These are phyloP conservation scores for Debaryomycetaceae sp. DNA, from an alignment of 1,139 yeast genomes.

Conservation along the genomic window DNA sequence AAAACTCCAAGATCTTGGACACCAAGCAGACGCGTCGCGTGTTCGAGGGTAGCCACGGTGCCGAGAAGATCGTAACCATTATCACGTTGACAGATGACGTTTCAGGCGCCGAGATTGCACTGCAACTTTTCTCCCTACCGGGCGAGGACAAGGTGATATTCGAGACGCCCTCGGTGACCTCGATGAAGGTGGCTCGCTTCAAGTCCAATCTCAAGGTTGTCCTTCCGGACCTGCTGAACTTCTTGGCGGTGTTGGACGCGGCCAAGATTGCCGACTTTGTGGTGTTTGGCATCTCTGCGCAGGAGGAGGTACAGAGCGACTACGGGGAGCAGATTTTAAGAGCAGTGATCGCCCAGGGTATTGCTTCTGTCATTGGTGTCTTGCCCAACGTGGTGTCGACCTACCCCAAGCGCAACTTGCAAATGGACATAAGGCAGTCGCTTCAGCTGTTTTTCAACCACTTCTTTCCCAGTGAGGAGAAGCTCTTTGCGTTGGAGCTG, in stretches of 20 bases:
- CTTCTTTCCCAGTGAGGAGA: conserved; percentile 76
- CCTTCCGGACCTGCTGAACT: conserved; percentile 65
- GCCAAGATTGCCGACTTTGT: conserved; percentile 88
- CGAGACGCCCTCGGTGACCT: conserved; percentile 43
- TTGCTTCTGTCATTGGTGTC: conserved; percentile 76
- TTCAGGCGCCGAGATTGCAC: conserved; percentile 53
- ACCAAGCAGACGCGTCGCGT: conserved; percentile 51
- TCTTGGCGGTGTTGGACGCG: conserved; percentile 74
- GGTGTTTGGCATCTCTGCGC: conserved; percentile 79
- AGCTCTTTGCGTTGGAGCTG: conserved; percentile 66
- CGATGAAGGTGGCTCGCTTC: conserved; percentile 56
- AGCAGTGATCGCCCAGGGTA: conserved; percentile 89
- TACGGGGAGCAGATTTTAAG: conserved; percentile 88
- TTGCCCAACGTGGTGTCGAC: conserved; percentile 67
- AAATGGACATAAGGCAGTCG: conserved; percentile 73
- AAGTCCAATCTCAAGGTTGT: conserved; percentile 73
- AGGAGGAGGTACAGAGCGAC: conserved; percentile 69
- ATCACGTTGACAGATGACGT: conserved; percentile 77
- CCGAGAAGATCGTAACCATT: conserved; percentile 77
- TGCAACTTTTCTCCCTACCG: conserved; percentile 40
- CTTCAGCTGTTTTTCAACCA: conserved; percentile 78
- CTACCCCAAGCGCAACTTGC: conserved; percentile 73
- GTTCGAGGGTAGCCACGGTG: conserved; percentile 77
- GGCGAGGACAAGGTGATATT: conserved; percentile 28
- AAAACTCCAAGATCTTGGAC: conserved; percentile 63